Evolutionary conservation across 148 eudicot genomes (phyloP).

Genomic region (Diospyros kaki): DNA sequence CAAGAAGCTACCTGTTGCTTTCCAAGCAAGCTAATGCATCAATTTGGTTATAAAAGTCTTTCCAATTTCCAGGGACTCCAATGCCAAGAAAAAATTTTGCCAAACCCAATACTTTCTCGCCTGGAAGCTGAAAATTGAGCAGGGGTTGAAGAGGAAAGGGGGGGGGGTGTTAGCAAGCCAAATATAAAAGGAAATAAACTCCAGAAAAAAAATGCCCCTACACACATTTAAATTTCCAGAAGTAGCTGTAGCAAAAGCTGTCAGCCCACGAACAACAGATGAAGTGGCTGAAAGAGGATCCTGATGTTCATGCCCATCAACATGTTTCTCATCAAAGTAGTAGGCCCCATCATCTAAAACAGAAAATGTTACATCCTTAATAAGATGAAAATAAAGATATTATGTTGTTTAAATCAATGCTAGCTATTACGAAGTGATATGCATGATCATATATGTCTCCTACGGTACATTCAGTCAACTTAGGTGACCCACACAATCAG

Average conservation of each 20-base stretch:
- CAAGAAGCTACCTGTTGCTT: conserved; percentile 50
- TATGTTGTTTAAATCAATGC: neutral
- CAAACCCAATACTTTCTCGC: conserved; percentile 79
- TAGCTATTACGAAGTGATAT: neutral
- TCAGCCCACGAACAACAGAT: conserved; percentile 73
- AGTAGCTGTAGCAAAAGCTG: conserved; percentile 66
- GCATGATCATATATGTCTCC: neutral
- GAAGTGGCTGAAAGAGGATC: conserved; percentile 81
- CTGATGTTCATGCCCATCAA: conserved; percentile 54
- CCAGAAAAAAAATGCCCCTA: neutral
- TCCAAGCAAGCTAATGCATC: conserved; percentile 80
- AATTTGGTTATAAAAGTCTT: conserved; percentile 79
- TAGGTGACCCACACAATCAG: neutral
- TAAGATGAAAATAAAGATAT: neutral
- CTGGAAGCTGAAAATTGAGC: conserved; percentile 60
- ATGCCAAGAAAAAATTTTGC: conserved; percentile 85
- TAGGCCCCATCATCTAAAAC: conserved; percentile 79
- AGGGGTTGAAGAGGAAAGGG: conserved; percentile 4
- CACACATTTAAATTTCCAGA: conserved; percentile 72
- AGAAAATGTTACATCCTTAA: conserved; percentile 2
- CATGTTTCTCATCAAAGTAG: conserved; percentile 85
- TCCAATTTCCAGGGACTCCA: conserved; percentile 74
- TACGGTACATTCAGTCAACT: neutral
- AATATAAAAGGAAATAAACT: neutral
- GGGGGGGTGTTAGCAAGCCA: neutral